Evolutionary conservation across 169 alveolate species (phyloP), one percentile per base, ranked within the genome.

Genomic region (Cystoisospora suis): DNA sequence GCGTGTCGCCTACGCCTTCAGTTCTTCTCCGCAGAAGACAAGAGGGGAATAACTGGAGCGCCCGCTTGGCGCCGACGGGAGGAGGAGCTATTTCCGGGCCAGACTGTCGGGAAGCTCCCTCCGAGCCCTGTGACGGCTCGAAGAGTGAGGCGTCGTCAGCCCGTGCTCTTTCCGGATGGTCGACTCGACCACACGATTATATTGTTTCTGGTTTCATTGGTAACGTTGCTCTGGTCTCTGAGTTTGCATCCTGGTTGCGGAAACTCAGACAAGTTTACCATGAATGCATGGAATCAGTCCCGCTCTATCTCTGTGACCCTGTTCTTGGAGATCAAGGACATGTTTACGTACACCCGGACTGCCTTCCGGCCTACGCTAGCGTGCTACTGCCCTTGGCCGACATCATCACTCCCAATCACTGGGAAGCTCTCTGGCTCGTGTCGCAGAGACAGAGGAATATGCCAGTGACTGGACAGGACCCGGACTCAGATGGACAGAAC

Each of bases 371-470:
- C 44, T 94, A 94, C 75, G 75, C 88, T 27, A 23, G 88, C 53
- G 85, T 86, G 23, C 90, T 92, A 49, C 89, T 94, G 72, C 95
- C 93, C 29, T 81, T 85, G 15, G 94, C 94, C 0, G 91, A 92
- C 34, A 61, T 94, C 72, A 90, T 94, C 0, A 94, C 96, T 9
- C 96, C 96, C 32, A 94, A 94, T 77, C 95, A 92, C 75, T 94
- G 75, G 56, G 96, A 94, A 70, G 94, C 93, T 5, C 90, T 88
- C 47, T 79, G 93, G 94, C 91, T 94, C 27, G 34, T 87, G 65
- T 2, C 61, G 70, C 1, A n/a, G 36, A 0, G 34, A 40, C 15
- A 20, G 7, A 3, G 81, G 15, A 1, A 44, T 46, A 3, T 15
- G 80, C 56, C n/a, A 0, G 47, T 36, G 23, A 42, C 65, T 0